phyloP scores from a whole-genome alignment of 208 protist species.

The Trypanosoma lewisi region DNA sequence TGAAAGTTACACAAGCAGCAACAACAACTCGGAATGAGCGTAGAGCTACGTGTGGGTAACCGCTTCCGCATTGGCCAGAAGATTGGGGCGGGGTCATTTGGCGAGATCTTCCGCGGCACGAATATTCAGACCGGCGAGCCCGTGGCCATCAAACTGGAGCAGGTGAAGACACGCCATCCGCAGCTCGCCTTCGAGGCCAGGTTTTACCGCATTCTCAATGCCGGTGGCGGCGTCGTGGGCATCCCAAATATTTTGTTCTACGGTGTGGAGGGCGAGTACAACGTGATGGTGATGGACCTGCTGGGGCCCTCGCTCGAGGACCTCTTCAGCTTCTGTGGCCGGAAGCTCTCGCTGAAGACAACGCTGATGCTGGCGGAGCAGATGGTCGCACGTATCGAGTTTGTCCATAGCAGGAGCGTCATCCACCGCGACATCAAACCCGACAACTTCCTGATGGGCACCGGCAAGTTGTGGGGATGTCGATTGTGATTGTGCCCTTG shows the following conservation, averaged over 20 bases:
- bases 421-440: constrained; percentile 95
- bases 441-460: constrained; percentile 94
- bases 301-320: constrained; percentile 91
- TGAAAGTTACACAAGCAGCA: background rate
- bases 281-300: constrained; percentile 94
- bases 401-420: constrained; percentile 91
- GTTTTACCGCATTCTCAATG: constrained; percentile 87
- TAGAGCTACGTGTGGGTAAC: background rate
- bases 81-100: constrained; percentile 96
- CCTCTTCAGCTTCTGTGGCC: constrained; percentile 87
- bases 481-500: no score
- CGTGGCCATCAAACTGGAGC: constrained; percentile 92
- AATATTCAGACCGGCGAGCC: constrained; percentile 87
- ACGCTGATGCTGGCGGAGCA: constrained; percentile 92
- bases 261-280: constrained; percentile 90
- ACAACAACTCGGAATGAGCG: background rate
- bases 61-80: constrained; percentile 96
- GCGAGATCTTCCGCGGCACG: constrained; percentile 89
- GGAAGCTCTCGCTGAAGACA: constrained; percentile 91
- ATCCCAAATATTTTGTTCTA: constrained; percentile 89
- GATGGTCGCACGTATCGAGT: constrained; percentile 91
- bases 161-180: constrained; percentile 86
- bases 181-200: constrained; percentile 91
- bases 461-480: no score
- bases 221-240: constrained; percentile 66